Evolutionary conservation across 441 rosid genomes (phyloP), one percentile per base, ranked within the genome.

Genomic region (Euphorbia celastroides): DNA sequence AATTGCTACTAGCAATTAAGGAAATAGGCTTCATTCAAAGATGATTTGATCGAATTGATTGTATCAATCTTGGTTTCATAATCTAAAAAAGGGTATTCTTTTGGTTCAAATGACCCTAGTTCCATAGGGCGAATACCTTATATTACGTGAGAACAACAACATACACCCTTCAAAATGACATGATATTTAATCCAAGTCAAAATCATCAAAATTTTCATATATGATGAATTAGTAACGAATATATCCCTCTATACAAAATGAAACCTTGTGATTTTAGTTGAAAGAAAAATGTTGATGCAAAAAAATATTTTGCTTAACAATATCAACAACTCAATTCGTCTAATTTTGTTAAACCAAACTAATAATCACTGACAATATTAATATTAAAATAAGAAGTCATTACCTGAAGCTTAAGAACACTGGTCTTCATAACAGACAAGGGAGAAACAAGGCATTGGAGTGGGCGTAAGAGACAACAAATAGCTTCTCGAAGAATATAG

Each of bases 391-490:
- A 25, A 56, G 30, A 10, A 36, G 36, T 19, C 11, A 42, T 38
- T 59, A 89, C 99, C 96, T 93, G 99, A 70, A 94, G 87, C 84
- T 93, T 89, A 61, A 93, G 71, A 63, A 93, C 91, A 58, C 79
- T 88, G 36, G 96, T 91, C 79, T 82, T 91, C 63, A 84, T n/a
- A n/a, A n/a, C n/a, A n/a, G n/a, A n/a, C n/a, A n/a, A n/a, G n/a
- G n/a, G n/a, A n/a, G n/a, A n/a, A n/a, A n/a, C n/a, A n/a, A n/a
- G n/a, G n/a, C n/a, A n/a, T n/a, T n/a, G n/a, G n/a, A n/a, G n/a
- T n/a, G n/a, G n/a, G n/a, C n/a, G n/a, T n/a, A n/a, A n/a, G n/a
- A n/a, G n/a, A n/a, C n/a, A n/a, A n/a, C n/a, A n/a, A n/a, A n/a
- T n/a, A n/a, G n/a, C n/a, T n/a, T n/a, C n/a, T n/a, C n/a, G n/a